These are phyloP conservation scores for Pisolithus marmoratus DNA, from an alignment of 768 basidiomycete species.

Conservation along the genomic window DNA sequence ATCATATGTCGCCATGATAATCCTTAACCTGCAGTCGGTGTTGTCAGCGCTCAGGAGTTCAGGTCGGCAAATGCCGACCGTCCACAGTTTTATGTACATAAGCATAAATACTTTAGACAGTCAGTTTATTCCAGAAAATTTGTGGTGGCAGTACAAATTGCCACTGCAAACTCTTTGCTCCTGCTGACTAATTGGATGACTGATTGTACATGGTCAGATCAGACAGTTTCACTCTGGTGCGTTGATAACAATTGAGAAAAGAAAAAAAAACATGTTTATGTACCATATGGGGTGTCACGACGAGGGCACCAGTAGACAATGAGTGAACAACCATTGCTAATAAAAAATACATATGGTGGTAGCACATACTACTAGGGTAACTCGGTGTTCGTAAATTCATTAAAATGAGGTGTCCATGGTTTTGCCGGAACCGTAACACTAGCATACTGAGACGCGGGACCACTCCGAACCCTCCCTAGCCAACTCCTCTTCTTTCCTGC, in stretches of 20 bases:
- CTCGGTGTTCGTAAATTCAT: slow-evolving; percentile 21
- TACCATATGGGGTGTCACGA: too few species aligned
- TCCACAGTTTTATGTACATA: too few species aligned
- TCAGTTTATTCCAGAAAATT: too few species aligned
- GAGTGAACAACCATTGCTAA: not conserved
- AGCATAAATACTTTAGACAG: too few species aligned
- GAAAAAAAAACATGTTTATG: not conserved
- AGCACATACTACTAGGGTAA: slow-evolving; percentile 7
- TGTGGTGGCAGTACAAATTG: too few species aligned
- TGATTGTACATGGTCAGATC: slow-evolving; percentile 62
- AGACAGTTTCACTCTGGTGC: slow-evolving; percentile 3
- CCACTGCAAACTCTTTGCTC: too few species aligned
- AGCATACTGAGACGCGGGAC: slow-evolving; percentile 14
- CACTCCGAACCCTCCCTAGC: slow-evolving; percentile 64
- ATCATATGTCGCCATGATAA: slow-evolving; percentile 73
- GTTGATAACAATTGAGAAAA: not conserved
- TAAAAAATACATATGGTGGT: slow-evolving; percentile 7
- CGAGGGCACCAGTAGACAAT: too few species aligned
- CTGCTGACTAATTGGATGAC: too few species aligned
- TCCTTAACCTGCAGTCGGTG: slow-evolving; percentile 7
- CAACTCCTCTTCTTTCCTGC: slow-evolving; percentile 52
- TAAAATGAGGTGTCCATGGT: slow-evolving; percentile 11
- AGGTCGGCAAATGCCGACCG: too few species aligned
- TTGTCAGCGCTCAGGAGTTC: too few species aligned
- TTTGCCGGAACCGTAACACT: not conserved